Evolutionary conservation across 2,329 filamentous ascomycete species (phyloP), one percentile per base, ranked within the genome.

Genomic region (Alternaria alternata): DNA sequence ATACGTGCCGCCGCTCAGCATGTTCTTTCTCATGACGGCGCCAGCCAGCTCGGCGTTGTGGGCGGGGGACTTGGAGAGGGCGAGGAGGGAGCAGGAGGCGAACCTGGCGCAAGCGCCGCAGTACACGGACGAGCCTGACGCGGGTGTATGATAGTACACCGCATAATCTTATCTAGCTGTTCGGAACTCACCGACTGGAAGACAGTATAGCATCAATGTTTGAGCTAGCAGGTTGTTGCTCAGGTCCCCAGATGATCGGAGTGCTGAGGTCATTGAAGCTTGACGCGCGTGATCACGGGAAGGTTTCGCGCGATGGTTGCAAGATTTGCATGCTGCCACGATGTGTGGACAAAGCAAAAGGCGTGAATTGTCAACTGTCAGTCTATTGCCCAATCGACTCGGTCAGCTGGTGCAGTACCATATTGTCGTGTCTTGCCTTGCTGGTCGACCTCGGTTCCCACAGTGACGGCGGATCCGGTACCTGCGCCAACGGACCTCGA

Each of bases 21-120:
- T 99, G 85, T 89, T 98, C 75, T 97, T 98, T 77, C 84, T 98
- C 39, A 81, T 99, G 66, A 97, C 94, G 0, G 93, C 91, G 3
- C 91, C 94, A 1, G 88, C 89, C 20, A 95, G 94, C 2, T 90
- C 92, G 43, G 94, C 93, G 1, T 81, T 98, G 36, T 98, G 94
- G 94, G 92, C 89, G 2, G 89, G 89, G 2, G 88, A 90, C 65
- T 80, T 97, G 51, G 94, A 98, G 78, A 68, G 48, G 3, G 43
- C 65, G 53, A 65, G 72, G 26, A 67, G 73, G 54, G 62, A 67
- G 46, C 64, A 68, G 44, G 75, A 75, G 47, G 69, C 65, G 39
- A 64, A 56, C 24, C 53, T 60, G 18, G 46, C 55, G 11, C 64
- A 67, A 46, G 52, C 60, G n/a, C 66, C 66, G 20, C 61, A 64